Conservation (phyloP, 129 eudicot species). For the Centella asiatica region DNA sequence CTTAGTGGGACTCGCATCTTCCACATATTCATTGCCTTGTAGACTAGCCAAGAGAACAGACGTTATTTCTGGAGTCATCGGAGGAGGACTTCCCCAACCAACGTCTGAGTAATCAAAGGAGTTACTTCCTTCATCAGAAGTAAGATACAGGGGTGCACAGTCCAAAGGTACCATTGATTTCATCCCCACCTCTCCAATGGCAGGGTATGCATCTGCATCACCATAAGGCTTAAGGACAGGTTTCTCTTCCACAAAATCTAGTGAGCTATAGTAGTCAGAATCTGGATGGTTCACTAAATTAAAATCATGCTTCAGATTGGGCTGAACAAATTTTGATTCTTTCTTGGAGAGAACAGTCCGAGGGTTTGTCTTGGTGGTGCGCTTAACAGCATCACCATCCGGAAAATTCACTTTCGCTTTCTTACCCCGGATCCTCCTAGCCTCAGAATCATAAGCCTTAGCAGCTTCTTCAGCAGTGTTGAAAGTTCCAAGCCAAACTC, state of each 20-base stretch:
- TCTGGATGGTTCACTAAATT: constrained; percentile 16
- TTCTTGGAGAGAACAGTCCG: constrained; percentile 21
- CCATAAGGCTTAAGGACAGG: constrained; percentile 27
- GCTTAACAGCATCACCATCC: constrained; percentile 31
- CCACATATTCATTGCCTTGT: constrained; percentile 37
- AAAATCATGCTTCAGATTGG: constrained; percentile 21
- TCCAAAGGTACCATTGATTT: constrained; percentile 28
- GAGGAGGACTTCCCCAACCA: constrained; percentile 51
- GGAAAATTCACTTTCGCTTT: constrained; percentile 95
- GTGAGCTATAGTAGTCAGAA: constrained; percentile 13
- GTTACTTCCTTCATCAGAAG: constrained; percentile 71
- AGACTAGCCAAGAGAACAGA: constrained; percentile 41
- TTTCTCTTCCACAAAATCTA: constrained; percentile 44
- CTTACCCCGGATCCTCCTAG: constrained; percentile 75
- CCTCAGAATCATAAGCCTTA: constrained; percentile 89
- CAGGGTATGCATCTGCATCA: constrained; percentile 11
- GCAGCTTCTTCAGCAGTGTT: constrained; percentile 99
- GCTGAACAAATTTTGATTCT: constrained; percentile 14
- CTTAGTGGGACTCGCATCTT: constrained; percentile 44
- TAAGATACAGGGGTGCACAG: constrained; percentile 28
- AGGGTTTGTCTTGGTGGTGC: constrained; percentile 25
- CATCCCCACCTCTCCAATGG: constrained; percentile 26
- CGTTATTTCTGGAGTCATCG: constrained; percentile 61
- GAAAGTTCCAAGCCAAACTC: constrained; percentile 95
- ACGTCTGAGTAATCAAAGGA: constrained; percentile 68